phyloP scores from a whole-genome alignment of 345 rosid genomes.

The Alliaria petiolata region DNA sequence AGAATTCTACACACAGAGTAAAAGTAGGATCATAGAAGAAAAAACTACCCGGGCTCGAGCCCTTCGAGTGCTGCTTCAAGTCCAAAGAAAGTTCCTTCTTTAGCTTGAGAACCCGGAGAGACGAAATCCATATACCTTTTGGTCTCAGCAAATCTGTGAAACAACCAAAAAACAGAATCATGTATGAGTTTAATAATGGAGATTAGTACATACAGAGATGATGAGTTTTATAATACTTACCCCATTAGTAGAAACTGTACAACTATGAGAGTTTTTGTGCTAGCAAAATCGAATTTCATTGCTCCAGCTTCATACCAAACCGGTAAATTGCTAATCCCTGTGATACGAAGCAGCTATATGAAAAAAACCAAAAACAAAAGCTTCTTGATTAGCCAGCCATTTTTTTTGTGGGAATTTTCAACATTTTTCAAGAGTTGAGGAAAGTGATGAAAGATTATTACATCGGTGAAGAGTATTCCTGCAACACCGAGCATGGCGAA shows the following conservation, averaged over 20 bases:
- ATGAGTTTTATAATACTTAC: conserved; percentile 31
- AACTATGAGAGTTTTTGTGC: conserved; percentile 60
- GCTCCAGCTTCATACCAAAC: conserved; percentile 98
- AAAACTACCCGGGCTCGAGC: conserved; percentile 71
- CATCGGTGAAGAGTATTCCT: conserved; percentile 91
- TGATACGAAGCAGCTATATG: conserved; percentile 66
- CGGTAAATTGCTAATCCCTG: conserved; percentile 66
- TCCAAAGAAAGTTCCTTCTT: conserved; percentile 82
- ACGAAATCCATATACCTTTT: conserved; percentile 85
- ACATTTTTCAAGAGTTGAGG: not conserved
- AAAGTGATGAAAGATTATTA: conserved; percentile 7
- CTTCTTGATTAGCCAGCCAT: not conserved
- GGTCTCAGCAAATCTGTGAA: conserved; percentile 70
- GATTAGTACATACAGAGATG: not conserved
- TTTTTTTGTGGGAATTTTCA: not conserved
- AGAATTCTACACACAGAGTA: not conserved
- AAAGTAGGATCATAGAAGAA: not conserved
- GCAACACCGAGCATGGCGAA: conserved; percentile 95
- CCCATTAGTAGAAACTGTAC: conserved; percentile 87
- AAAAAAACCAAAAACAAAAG: conserved; percentile 1
- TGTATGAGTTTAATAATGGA: not conserved
- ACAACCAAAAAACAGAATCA: not conserved
- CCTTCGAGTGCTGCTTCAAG: conserved; percentile 80
- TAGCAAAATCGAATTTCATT: conserved; percentile 65
- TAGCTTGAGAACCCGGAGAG: conserved; percentile 82